These are phyloP conservation scores for Ceratocystis destructans DNA, from an alignment of 2,329 filamentous ascomycete species.

Conservation along the genomic window DNA sequence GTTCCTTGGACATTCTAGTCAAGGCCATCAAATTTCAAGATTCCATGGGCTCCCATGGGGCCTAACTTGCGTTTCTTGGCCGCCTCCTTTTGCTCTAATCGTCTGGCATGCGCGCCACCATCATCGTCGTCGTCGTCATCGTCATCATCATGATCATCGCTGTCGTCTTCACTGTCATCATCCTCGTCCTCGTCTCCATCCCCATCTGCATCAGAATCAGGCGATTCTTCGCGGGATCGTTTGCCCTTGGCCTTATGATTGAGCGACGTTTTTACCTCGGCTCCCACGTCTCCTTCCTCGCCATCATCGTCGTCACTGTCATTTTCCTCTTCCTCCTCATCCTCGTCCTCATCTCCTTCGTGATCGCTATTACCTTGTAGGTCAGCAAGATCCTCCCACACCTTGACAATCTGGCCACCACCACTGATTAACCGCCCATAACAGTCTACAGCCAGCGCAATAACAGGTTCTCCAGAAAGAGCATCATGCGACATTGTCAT, in stretches of 20 bases:
- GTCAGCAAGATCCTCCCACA: constrained; percentile 73
- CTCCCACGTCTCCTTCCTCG: constrained; percentile 22
- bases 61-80: constrained; percentile 32
- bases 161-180: constrained; percentile 30
- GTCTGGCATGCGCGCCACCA: constrained; percentile 5
- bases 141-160: constrained; percentile 32
- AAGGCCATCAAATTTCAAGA: constrained; percentile 37
- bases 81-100: constrained; percentile 22
- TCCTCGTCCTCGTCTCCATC: constrained; percentile 30
- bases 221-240: background rate
- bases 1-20: constrained; percentile 25
- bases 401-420: constrained; percentile 72
- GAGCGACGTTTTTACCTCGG: constrained; percentile 22
- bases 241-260: constrained; percentile 14
- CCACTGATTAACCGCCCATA: constrained; percentile 78
- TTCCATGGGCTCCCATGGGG: constrained; percentile 37
- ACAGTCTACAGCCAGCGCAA: constrained; percentile 70
- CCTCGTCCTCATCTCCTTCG: constrained; percentile 36
- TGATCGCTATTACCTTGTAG: constrained; percentile 32
- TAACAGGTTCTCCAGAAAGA: constrained; percentile 55
- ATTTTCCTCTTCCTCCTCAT: constrained; percentile 31
- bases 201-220: constrained; percentile 33
- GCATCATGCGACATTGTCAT: constrained; percentile 60
- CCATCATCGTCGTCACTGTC: constrained; percentile 31
- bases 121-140: constrained; percentile 24